Percentiles rank a stretch among this genome's conserved stretches.
Evolutionary conservation across 371 early-diverging fungal species (phyloP).

Genomic region (Rhizopus sp.): DNA sequence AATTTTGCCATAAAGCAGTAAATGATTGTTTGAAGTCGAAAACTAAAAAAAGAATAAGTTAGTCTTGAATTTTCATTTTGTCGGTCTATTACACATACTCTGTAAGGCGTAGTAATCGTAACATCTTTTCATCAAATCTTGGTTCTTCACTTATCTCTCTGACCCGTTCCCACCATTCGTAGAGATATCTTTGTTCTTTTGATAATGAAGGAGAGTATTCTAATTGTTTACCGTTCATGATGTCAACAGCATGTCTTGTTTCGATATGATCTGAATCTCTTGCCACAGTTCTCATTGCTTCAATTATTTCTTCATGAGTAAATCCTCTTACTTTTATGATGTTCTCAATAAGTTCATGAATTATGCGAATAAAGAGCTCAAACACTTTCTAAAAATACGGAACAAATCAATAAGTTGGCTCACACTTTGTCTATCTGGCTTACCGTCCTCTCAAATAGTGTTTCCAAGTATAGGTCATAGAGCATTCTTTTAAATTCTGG

Average conservation of each 20-base stretch:
- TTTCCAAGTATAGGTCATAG: constrained; percentile 15
- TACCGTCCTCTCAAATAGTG: constrained; percentile 22
- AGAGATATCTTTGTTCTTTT: constrained; percentile 12
- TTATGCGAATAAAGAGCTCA: not conserved
- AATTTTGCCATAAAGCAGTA: constrained; percentile 16
- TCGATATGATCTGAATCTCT: not conserved
- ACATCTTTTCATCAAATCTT: constrained; percentile 8
- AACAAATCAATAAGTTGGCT: too few relatives aligned
- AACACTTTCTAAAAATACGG: not conserved
- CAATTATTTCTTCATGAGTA: not conserved
- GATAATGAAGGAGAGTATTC: not conserved
- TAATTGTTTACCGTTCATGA: not conserved
- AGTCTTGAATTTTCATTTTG: not conserved
- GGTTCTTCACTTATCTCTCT: not conserved
- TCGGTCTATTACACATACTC: constrained; percentile 13
- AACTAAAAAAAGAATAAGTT: not conserved
- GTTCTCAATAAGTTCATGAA: not conserved
- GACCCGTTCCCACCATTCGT: constrained; percentile 20
- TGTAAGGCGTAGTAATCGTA: constrained; percentile 11
- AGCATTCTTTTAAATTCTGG: constrained; percentile 7
- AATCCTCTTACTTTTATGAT: not conserved
- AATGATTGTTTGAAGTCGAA: constrained; percentile 16
- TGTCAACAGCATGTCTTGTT: not conserved
- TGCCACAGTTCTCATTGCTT: not conserved
- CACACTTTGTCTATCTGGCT: not conserved